Conservation (phyloP, 495 filamentous ascomycete species). For the Neurospora africana region DNA sequence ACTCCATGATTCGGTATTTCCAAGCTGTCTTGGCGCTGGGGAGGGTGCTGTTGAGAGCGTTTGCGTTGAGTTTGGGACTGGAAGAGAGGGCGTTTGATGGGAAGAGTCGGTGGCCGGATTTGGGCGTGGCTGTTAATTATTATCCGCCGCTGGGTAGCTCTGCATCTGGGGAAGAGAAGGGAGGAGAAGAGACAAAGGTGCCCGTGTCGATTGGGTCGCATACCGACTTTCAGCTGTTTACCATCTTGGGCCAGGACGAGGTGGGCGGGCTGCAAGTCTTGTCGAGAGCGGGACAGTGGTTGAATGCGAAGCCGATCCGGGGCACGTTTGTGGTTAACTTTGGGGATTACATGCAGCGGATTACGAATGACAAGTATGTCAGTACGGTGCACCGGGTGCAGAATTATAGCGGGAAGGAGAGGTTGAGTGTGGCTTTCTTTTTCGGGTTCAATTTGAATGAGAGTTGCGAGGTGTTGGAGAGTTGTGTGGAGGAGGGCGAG, state of each 20-base stretch:
- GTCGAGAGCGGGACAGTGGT: constrained; percentile 42
- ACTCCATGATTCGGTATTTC: constrained; percentile 33
- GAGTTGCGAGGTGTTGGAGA: constrained; percentile 40
- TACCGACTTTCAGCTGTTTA: constrained; percentile 53
- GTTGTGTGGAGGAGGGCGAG: constrained; percentile 40
- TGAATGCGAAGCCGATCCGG: constrained; percentile 43
- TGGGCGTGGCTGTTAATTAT: constrained; percentile 20
- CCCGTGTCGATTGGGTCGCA: constrained; percentile 47
- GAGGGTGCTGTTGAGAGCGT: constrained; percentile 34
- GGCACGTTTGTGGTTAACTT: constrained; percentile 59
- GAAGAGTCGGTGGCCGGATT: constrained; percentile 36
- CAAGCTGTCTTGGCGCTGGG: constrained; percentile 35
- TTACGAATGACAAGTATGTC: constrained; percentile 50
- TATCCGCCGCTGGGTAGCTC: constrained; percentile 19
- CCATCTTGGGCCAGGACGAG: constrained; percentile 46
- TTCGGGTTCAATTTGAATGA: constrained; percentile 39
- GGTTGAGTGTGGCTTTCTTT: constrained; percentile 53
- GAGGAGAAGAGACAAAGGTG: constrained; percentile 6
- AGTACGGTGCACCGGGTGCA: constrained; percentile 52
- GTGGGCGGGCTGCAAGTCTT: constrained; percentile 45
- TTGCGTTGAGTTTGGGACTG: constrained; percentile 39
- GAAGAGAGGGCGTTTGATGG: constrained; percentile 40
- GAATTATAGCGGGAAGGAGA: constrained; percentile 33
- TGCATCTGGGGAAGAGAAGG: background rate
- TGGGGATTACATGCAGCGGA: constrained; percentile 54